Base-by-base conservation (phyloP, 352 stramenopile species). In the Phytopythium litorale region DNA sequence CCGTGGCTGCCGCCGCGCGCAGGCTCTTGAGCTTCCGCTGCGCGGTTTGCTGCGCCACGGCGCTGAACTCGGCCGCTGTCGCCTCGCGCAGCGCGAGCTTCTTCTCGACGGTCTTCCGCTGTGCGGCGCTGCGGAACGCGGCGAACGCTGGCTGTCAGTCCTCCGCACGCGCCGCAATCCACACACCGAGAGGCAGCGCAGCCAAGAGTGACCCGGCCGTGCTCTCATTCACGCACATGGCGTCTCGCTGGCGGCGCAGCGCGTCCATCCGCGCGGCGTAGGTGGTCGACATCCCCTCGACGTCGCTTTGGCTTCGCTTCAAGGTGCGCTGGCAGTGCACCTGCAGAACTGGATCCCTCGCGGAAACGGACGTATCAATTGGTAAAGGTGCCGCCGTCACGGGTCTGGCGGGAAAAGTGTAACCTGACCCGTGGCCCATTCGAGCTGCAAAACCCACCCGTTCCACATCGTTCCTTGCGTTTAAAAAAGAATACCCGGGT, bases 41-140 rank as follows among this genome's bases (percentile, higher is more conserved):
- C 53, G 57, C 72, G 61, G 72, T 90, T 65, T 94, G 81, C 28
- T 84, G 65, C 18, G 81, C 75, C 16, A 89, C 73, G 5, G 78
- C 76, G 51, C 81, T 91, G 63, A 88, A 90, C 71, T 95, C 86
- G 35, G 81, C 84, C 8, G 81, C 76, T 16, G 83, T 93, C 40
- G 84, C 80, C 62, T 95, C 86, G 6, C 79, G 75, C 28, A 92
- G 70, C 19, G 75, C 66, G 52, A 93, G 72, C 19, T 80, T 75
- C 68, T 90, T 91, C 71, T 95, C 87, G 18, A 94, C 75, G 45
- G 75, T 72, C 43, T 84, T 56, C 3, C 82, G 72, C 49, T 76
- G 66, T 35, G 76, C 71, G 12, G 80, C 83, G 32, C 82, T 94
- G 35, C 2, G 5, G 42, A 49, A 49, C 0, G 42, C 7, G 9